Conservation (phyloP, 306 rosid genomes). For the Luffa aegyptiaca region DNA sequence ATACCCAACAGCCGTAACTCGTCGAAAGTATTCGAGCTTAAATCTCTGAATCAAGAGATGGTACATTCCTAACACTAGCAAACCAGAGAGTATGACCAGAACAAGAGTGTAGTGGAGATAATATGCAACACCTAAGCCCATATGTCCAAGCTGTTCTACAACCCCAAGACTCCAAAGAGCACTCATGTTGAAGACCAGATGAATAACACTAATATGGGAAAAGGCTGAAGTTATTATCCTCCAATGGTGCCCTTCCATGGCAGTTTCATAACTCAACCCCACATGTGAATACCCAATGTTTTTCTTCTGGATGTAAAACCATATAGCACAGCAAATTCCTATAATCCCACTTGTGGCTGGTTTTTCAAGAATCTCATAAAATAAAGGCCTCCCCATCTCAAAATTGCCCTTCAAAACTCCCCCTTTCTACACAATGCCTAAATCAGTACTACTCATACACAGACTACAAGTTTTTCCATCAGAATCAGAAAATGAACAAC, state of each 20-base stretch:
- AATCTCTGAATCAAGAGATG: constrained; percentile 75
- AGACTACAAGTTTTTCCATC: background rate
- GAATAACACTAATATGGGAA: constrained; percentile 84
- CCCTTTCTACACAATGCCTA: background rate
- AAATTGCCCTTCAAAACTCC: constrained; percentile 1
- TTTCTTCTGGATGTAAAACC: constrained; percentile 90
- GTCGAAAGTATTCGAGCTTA: constrained; percentile 74
- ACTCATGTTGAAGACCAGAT: constrained; percentile 93
- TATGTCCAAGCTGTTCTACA: constrained; percentile 55
- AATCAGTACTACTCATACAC: background rate
- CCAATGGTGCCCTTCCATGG: constrained; percentile 88
- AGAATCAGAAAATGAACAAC: background rate
- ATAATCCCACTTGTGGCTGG: constrained; percentile 80
- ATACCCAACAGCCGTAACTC: constrained; percentile 91
- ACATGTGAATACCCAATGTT: constrained; percentile 90
- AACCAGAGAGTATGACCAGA: constrained; percentile 64
- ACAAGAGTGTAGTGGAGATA: constrained; percentile 94
- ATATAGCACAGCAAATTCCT: constrained; percentile 74
- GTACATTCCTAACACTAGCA: constrained; percentile 66
- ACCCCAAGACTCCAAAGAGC: constrained; percentile 97
- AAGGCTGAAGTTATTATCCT: constrained; percentile 86
- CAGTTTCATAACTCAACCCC: constrained; percentile 85
- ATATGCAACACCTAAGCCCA: constrained; percentile 76
- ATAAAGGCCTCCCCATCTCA: constrained; percentile 82
- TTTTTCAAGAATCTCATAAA: constrained; percentile 84